Evolutionary conservation across 345 rosid species (phyloP).

Genomic region (Gossypium raimondii): DNA sequence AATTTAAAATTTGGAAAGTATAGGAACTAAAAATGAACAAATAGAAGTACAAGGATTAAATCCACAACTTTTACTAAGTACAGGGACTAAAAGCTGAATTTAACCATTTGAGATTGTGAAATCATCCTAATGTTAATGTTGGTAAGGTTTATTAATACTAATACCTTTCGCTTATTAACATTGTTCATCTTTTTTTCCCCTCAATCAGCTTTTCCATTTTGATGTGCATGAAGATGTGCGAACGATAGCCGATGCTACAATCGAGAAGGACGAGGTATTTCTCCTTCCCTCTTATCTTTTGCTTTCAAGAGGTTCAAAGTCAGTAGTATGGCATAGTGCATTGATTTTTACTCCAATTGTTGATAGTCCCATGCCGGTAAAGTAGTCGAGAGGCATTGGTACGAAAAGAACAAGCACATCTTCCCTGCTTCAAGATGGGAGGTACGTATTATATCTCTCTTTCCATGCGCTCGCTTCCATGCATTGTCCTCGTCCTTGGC

Average conservation of each 20-base stretch:
- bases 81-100: too few species aligned
- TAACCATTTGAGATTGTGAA: too few species aligned
- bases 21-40: too few species aligned
- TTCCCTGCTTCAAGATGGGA: slow-evolving; percentile 99
- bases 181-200: not conserved
- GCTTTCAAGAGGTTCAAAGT: not conserved
- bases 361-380: slow-evolving; percentile 96
- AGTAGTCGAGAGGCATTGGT: slow-evolving; percentile 99
- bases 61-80: too few species aligned
- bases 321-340: not conserved
- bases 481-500: not conserved
- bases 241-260: slow-evolving; percentile 93
- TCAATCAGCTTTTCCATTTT: slow-evolving; percentile 85
- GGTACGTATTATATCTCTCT: slow-evolving; percentile 35
- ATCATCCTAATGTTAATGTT: too few species aligned
- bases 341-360: not conserved
- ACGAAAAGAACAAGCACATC: slow-evolving; percentile 97
- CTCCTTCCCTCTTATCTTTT: not conserved
- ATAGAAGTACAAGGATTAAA: too few species aligned
- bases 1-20: too few species aligned
- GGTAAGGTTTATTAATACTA: too few species aligned
- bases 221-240: slow-evolving; percentile 98
- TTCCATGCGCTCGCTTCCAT: not conserved
- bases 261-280: slow-evolving; percentile 92
- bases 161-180: not conserved